These are phyloP conservation scores for Rubia yunnanensis DNA, from an alignment of 257 asterid genomes.

Conservation along the genomic window DNA sequence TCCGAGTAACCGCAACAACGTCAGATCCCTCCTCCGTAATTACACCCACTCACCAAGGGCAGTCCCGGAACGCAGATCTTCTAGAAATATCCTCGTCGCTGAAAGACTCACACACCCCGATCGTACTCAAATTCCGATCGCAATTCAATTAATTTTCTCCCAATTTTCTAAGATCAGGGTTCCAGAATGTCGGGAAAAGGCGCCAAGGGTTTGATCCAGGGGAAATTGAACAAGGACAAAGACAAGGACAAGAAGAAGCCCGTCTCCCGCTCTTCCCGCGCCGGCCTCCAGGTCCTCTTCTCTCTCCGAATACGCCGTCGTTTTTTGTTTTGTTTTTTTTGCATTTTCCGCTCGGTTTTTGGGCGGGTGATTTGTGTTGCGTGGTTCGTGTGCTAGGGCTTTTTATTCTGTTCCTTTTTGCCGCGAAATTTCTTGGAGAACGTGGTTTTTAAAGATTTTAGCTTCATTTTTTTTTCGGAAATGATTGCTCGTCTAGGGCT, in stretches of 20 bases:
- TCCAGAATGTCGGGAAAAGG: conserved; percentile 28
- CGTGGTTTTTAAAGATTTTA: not conserved
- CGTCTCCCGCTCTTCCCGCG: conserved; percentile 29
- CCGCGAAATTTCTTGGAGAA: not conserved
- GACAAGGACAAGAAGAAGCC: conserved; percentile 33
- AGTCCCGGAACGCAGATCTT: not conserved
- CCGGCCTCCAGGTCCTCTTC: conserved; percentile 25
- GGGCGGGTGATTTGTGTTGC: not conserved
- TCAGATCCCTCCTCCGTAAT: not conserved
- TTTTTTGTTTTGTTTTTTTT: not conserved
- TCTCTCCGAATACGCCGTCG: not conserved
- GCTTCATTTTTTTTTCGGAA: too few relatives aligned
- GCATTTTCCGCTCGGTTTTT: too few relatives aligned
- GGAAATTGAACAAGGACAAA: conserved; percentile 22
- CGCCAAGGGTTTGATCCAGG: conserved; percentile 26
- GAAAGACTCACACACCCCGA: not conserved
- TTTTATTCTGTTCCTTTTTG: not conserved
- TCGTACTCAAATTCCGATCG: conserved; percentile 1
- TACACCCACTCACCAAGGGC: not conserved
- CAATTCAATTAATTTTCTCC: not conserved
- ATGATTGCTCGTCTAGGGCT: not conserved
- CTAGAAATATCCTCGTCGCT: conserved; percentile 3
- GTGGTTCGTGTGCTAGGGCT: not conserved
- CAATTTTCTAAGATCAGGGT: not conserved
- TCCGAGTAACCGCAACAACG: not conserved